These are phyloP conservation scores for Camelina laxa DNA, from an alignment of 345 rosid species.

Conservation along the genomic window DNA sequence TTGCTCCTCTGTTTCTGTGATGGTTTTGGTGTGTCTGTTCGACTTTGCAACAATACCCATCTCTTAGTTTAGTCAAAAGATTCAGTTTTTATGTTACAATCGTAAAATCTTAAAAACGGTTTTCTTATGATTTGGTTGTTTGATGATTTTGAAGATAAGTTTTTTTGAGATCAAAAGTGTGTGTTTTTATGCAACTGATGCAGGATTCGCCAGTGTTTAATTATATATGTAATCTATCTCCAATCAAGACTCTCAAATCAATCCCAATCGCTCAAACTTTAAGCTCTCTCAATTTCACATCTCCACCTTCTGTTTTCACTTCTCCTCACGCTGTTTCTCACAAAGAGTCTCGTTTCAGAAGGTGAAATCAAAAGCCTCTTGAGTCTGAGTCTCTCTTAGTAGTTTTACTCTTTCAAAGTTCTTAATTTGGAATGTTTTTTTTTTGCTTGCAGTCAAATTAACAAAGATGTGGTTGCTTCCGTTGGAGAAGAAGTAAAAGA, in stretches of 20 bases:
- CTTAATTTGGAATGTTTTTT: conserved; percentile 5
- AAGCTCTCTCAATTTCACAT: conserved; percentile 64
- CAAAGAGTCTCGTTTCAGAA: conserved; percentile 68
- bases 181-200: neutral
- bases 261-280: conserved; percentile 58
- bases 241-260: conserved; percentile 75
- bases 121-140: neutral
- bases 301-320: conserved; percentile 78
- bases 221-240: conserved; percentile 80
- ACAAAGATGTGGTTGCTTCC: conserved; percentile 44
- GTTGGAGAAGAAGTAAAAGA: conserved; percentile 29
- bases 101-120: neutral
- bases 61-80: conserved; percentile 16
- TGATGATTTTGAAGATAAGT: neutral
- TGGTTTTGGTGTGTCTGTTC: neutral
- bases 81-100: neutral
- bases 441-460: conserved; percentile 48
- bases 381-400: neutral
- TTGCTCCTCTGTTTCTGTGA: neutral
- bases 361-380: neutral
- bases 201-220: conserved; percentile 93
- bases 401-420: neutral
- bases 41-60: neutral
- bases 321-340: conserved; percentile 76
- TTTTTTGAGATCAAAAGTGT: neutral